Evolutionary conservation across 106 monocot genomes (phyloP), one percentile per base, ranked within the genome.

Genomic region (Dioscorea dumetorum): DNA sequence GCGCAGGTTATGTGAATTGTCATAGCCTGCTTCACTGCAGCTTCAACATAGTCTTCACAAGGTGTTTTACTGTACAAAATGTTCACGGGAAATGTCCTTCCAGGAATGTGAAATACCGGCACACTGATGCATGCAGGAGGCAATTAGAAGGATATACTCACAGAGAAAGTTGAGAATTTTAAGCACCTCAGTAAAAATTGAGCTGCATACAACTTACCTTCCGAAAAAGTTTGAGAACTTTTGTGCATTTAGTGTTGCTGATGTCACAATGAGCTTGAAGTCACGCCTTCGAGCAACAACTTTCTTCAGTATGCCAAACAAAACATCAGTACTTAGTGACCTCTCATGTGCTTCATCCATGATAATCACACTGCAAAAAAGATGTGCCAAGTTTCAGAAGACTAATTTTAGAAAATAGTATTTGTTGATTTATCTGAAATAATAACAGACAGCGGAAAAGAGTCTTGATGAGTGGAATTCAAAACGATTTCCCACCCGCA

Each of bases 341-440:
- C 97, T 84, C 72, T 97, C 97, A 65, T 97, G 97, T 41, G 91
- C 97, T 79, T 97, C 97, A 75, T 97, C 97, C 97, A 97, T 95
- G 60, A 95, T 79, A 34, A 95, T 49, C 4, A 95, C 81, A 52
- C 95, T 95, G 85, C 31, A 73, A 81, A 66, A 73, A n/a, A 33
- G 64, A 32, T 57, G 41, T 10, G 10, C 10, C 41, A 41, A 3
- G 41, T 6, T 41, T 41, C 41, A 41, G 41, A 41, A 41, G 10
- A 41, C 2, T 41, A 41, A 41, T 41, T 41, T 6, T 41, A 5
- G 6, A 41, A 41, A 41, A 1, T 41, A 41, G 3, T 3, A 10
- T 5, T 3, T 41, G 41, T 41, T 41, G 41, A 41, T 41, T 6
- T 3, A 41, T 41, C 41, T 41, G 41, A 41, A 41, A 41, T 8